Base-by-base conservation (phyloP, 768 basidiomycete species). In the Sporobolomyces pararoseus region DNA sequence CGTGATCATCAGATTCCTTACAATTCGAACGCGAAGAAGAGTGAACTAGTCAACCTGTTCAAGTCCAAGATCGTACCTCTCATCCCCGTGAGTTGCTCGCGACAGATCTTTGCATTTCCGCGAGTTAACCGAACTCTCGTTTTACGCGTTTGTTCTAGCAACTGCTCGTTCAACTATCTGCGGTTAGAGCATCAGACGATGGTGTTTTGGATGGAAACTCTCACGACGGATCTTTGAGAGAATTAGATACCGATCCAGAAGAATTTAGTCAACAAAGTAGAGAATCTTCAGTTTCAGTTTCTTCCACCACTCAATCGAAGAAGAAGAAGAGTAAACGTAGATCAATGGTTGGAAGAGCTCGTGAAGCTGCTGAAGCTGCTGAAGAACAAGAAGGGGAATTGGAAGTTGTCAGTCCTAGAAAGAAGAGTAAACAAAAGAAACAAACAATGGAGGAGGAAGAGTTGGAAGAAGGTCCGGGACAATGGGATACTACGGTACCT, bases 121-220 rank as follows among this genome's bases (percentile, higher is more conserved):
- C 10, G 39, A 42, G 39, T 9, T 9, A 42, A 42, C 39, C 17
- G 39, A 42, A 6, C 7, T 29, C 17, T 5, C 13, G 13, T 49
- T n/a, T n/a, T n/a, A 42, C 9, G 39, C 17, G 39, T 42, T 42
- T 42, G 39, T 42, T 42, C 39, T 57, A 72, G 71, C 34, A 35
- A 23, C 71, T 73, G 50, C 52, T 66, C 47, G 50, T 37, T 9
- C 46, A 68, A 6, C 5, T 29, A 19, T n/a, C 44, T 5, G 25
- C 53, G 25, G 64, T 73, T 7, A 63, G 67, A 34, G 42, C 71
- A 2, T 73, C 71, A 0, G 47, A 37, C 49, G 25, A 58, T 7
- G 71, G 71, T 25, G 54, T 73, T 23, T 60, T 73, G 35, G 71
- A 73, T 51, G 71, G 71, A 32, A 64, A 73, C 35, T 58, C 53